A percentile compares a stretch with the other conserved stretches of the same genome.
Conservation (phyloP, 1,284 basidiomycete species). For the Microbotryum violaceum region DNA sequence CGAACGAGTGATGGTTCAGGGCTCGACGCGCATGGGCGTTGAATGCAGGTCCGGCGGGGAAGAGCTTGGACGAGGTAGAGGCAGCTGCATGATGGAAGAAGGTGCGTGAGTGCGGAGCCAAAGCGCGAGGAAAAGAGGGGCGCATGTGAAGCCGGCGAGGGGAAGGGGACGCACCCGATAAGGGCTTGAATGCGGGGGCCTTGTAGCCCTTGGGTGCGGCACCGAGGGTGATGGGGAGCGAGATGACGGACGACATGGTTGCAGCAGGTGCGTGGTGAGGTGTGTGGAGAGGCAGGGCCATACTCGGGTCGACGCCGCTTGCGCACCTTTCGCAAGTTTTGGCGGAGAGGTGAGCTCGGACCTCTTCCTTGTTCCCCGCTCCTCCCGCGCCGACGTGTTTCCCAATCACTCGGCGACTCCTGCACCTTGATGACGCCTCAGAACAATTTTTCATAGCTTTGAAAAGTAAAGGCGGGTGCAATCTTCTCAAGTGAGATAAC, state of each 20-base stretch:
- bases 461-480: no score
- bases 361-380: no score
- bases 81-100: conserved; percentile 11
- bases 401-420: no score
- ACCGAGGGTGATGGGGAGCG: conserved; percentile 41
- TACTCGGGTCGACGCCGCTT: no score
- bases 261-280: no score
- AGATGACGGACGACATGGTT: conserved; percentile 35
- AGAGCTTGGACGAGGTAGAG: conserved; percentile 22
- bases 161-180: conserved; percentile 17
- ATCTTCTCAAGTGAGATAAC: no score
- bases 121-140: background rate
- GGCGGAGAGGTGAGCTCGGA: no score
- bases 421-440: no score
- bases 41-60: conserved; percentile 73
- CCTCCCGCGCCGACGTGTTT: no score
- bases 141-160: background rate
- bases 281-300: no score
- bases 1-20: conserved; percentile 67
- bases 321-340: no score
- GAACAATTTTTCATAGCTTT: no score
- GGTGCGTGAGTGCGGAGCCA: background rate
- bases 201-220: conserved; percentile 41
- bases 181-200: conserved; percentile 34
- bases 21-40: conserved; percentile 68